These are phyloP conservation scores for Coemansia sp. DNA, from an alignment of 192 early-diverging fungal species.

Conservation along the genomic window DNA sequence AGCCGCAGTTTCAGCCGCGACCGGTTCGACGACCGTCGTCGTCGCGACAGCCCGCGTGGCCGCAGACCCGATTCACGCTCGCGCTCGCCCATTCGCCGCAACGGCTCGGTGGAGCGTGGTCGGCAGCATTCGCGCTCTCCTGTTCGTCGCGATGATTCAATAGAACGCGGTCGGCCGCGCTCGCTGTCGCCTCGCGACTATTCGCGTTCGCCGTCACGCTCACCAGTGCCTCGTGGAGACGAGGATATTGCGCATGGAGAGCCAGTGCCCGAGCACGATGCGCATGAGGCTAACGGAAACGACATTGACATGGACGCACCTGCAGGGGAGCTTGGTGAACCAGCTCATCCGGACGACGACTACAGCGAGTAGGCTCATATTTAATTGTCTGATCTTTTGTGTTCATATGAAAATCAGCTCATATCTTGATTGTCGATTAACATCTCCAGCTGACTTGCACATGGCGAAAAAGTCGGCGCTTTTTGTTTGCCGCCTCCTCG, in stretches of 20 bases:
- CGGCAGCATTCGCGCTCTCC: constrained; percentile 17
- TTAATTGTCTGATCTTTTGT: neutral
- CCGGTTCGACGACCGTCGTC: constrained; percentile 13
- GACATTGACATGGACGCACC: constrained; percentile 2
- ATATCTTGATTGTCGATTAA: neutral
- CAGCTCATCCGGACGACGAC: constrained; percentile 12
- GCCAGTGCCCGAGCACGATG: constrained; percentile 21
- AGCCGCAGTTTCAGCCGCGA: constrained; percentile 11
- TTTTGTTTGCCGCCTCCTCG: no score
- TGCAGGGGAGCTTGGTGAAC: neutral
- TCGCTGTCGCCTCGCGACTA: constrained; percentile 10
- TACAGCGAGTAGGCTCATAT: constrained; percentile 3
- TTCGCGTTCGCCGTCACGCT: constrained; percentile 8
- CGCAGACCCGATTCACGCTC: constrained; percentile 27
- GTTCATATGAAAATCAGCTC: neutral
- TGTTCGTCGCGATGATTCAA: constrained; percentile 8
- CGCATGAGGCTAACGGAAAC: constrained; percentile 10
- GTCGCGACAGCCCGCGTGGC: constrained; percentile 11
- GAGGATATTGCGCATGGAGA: constrained; percentile 9
- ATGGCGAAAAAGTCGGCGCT: neutral
- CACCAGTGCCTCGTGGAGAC: neutral
- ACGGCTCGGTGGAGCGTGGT: constrained; percentile 5
- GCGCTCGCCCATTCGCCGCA: constrained; percentile 17
- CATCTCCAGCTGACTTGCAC: neutral
- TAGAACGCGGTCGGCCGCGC: constrained; percentile 6